Evolutionary conservation across 768 basidiomycete genomes (phyloP).

Genomic region (Termitomyces sp.): DNA sequence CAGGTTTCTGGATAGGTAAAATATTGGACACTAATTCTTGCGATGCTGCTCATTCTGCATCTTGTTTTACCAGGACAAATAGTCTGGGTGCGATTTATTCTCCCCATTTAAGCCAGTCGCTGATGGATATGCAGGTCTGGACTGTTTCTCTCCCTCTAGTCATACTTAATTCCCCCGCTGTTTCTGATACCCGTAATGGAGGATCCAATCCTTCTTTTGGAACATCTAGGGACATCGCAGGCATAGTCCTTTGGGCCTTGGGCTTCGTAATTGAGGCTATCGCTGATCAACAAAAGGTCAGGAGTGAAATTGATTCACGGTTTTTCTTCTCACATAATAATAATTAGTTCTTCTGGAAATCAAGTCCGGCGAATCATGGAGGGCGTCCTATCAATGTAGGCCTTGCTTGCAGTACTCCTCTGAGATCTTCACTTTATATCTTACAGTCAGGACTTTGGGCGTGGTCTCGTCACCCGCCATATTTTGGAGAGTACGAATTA

Average conservation of each 20-base stretch:
- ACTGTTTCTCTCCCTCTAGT: conserved; percentile 56
- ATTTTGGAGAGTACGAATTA: not conserved
- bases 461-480: conserved; percentile 1
- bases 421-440: not conserved
- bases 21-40: not conserved
- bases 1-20: not conserved
- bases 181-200: conserved; percentile 38
- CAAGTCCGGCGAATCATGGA: not conserved
- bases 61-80: not conserved
- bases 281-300: not conserved
- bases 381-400: not conserved
- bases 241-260: not conserved
- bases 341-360: not conserved
- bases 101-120: too few species aligned
- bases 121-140: conserved; percentile 14
- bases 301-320: not conserved
- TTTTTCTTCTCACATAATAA: not conserved
- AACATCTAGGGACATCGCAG: conserved; percentile 48
- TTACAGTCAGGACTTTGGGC: not conserved
- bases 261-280: not conserved
- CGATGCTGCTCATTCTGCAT: not conserved
- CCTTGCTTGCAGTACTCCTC: too few species aligned
- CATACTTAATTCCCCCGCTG: conserved; percentile 63
- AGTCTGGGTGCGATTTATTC: not conserved
- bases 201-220: conserved; percentile 56